Evolutionary conservation across 148 eudicot species (phyloP).

Genomic region (Vaccinium myrtillus): DNA sequence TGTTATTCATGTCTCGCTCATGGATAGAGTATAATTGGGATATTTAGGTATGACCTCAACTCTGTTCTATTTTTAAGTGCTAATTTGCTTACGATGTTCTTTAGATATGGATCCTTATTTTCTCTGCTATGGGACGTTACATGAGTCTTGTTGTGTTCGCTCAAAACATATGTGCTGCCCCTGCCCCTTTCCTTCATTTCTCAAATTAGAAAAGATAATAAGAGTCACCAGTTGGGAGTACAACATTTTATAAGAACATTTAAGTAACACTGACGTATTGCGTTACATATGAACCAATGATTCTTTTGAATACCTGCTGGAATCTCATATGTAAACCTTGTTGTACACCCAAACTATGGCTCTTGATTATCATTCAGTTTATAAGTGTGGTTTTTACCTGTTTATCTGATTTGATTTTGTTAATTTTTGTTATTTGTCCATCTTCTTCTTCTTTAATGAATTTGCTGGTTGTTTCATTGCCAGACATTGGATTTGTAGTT

Average conservation of each 20-base stretch:
- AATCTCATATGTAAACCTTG: not conserved
- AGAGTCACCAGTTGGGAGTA: not conserved
- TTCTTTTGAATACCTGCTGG: constrained; percentile 1
- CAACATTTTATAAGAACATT: not conserved
- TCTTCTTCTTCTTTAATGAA: not conserved
- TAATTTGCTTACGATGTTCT: not conserved
- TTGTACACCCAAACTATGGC: not conserved
- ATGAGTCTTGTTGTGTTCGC: not conserved
- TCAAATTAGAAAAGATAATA: not conserved
- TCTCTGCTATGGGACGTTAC: not conserved
- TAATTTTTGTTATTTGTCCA: not conserved
- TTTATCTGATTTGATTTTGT: not conserved
- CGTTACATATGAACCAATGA: not conserved
- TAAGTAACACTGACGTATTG: not conserved
- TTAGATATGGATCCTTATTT: not conserved
- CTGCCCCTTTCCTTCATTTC: not conserved
- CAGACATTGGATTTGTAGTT: not conserved
- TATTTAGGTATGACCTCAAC: not conserved
- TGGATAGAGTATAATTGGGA: not conserved
- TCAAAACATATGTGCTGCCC: not conserved
- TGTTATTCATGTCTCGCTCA: not conserved
- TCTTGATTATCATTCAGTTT: not conserved
- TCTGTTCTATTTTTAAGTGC: not conserved
- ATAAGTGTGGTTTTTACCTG: not conserved
- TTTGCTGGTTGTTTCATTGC: not conserved